Evolutionary conservation across 163 green algal species (phyloP), one percentile per base, ranked within the genome.

Genomic region (Scenedesmus sp.): DNA sequence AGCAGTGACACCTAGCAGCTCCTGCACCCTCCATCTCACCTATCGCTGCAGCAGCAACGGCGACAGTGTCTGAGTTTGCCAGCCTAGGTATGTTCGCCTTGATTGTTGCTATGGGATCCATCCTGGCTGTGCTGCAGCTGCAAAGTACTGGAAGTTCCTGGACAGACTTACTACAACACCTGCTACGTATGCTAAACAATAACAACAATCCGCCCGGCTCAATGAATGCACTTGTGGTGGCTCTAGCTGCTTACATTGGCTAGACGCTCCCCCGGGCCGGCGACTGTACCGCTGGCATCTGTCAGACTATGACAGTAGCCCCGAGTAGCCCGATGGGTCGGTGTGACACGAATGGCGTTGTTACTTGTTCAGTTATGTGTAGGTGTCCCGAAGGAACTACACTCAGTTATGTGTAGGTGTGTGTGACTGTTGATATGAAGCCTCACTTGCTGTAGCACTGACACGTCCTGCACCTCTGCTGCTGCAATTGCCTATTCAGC

Each of bases 31-130:
- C 3, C 30, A 37, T 2, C 65, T 76, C 65, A 76, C 65, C 65
- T 44, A 86, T 70, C 0, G 49, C 49, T 49, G 61, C 46, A 73
- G 81, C 81, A 73, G 81, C 81, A 49, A 12, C n/a, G 40, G 30
- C 81, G 10, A 59, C 81, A 13, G 81, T 86, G 30, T 42, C 81
- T 46, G 81, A 13, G 5, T 86, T 3, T 2, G 81, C 46, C 13
- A 86, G 49, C 15, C 12, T 59, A 33, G 44, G 44, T 37, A 86
- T 72, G 33, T 73, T 46, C 0, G 30, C n/a, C 15, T 86, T 86
- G 1, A 86, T 86, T 3, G 81, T 43, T 44, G 81, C 81, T 72
- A 86, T 56, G 4, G 81, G n/a, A 30, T 59, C 81, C 81, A 86
- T 86, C 16, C 30, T 37, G 9, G 65, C 30, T 40, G 65, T 76